Base-by-base conservation (phyloP, 1,284 basidiomycete species). In the Tilletia setariae region DNA sequence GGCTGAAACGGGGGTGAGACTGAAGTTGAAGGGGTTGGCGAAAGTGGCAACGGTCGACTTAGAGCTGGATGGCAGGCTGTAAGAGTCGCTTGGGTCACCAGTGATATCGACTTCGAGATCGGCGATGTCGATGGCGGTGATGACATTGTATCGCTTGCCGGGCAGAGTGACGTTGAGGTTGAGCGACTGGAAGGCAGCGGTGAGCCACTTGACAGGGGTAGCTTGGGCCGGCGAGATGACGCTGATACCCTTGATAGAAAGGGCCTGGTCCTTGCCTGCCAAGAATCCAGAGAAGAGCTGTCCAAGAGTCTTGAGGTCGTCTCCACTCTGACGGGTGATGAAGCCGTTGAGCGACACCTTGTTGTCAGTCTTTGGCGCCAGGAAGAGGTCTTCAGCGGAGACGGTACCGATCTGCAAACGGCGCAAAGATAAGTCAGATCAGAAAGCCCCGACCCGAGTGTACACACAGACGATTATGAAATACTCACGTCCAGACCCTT, bases 1-100 rank as follows among this genome's bases (percentile, higher is more conserved):
- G 0, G 87, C 84, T 75, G 87, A 84, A 25, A 89, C 81, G 46
- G 89, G 88, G 77, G 90, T 88, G 66, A 92, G 80, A 21, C 87
- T 87, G 83, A 91, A 92, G 11, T 87, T 88, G 82, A 92, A 91
- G 1, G 90, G 90, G 82, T 91, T 92, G 82, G 87, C 87, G 79
- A 90, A 90, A 70, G 85, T 84, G 16, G 89, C 90, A 2, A 89
- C 73, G 0, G 89, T 89, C 67, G 85, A 83, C 67, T 87, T 85
- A 25, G 89, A 70, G 42, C 69, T 72, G 1, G 47, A 19, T 13
- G 72, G 75, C 13, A 76, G 64, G 8, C 62, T 66, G 72, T 78
- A 81, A 44, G 71, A 72, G 56, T 75, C 51, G 15, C 8, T 7
- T 19, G n/a, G 44, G 44, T 86, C n/a, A 91, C 91, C 23, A 91